Evolutionary conservation across 345 rosid genomes (phyloP).

Genomic region (Euphorbia lathyris): DNA sequence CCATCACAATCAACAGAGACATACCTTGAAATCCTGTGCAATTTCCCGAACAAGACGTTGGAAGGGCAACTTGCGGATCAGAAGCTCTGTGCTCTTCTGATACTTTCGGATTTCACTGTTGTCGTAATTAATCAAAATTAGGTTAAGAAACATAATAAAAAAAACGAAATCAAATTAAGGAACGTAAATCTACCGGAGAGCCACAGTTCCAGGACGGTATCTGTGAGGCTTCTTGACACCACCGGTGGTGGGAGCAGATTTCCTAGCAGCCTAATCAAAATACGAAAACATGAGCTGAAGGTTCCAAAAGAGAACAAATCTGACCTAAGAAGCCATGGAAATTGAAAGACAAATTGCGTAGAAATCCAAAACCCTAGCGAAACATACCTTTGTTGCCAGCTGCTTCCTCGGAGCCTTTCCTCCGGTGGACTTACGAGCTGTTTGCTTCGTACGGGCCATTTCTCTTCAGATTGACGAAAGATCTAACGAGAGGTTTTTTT

Average conservation of each 20-base stretch:
- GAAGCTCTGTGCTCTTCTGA: constrained; percentile 22
- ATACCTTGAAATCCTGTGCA: constrained; percentile 30
- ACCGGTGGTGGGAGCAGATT: constrained; percentile 93
- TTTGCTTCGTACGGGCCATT: constrained; percentile 60
- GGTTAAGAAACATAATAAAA: neutral
- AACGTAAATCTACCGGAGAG: constrained; percentile 54
- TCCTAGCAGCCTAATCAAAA: constrained; percentile 69
- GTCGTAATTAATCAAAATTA: neutral
- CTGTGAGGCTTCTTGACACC: constrained; percentile 86
- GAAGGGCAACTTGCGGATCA: constrained; percentile 22
- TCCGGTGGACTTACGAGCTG: constrained; percentile 63
- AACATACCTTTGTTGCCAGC: constrained; percentile 54
- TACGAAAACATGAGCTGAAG: neutral
- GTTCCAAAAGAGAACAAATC: too few relatives aligned
- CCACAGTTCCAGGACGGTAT: constrained; percentile 96
- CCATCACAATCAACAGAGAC: neutral
- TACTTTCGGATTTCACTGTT: constrained; percentile 15
- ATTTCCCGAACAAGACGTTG: constrained; percentile 26
- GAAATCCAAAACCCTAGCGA: neutral
- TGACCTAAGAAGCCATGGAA: too few relatives aligned
- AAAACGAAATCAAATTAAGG: neutral
- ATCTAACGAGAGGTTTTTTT: too few relatives aligned
- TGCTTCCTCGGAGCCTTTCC: constrained; percentile 74
- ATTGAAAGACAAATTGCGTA: neutral
- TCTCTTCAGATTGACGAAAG: neutral